Base-by-base conservation (phyloP, 1,284 basidiomycete species). In the Singerocomus rubriflavus region DNA sequence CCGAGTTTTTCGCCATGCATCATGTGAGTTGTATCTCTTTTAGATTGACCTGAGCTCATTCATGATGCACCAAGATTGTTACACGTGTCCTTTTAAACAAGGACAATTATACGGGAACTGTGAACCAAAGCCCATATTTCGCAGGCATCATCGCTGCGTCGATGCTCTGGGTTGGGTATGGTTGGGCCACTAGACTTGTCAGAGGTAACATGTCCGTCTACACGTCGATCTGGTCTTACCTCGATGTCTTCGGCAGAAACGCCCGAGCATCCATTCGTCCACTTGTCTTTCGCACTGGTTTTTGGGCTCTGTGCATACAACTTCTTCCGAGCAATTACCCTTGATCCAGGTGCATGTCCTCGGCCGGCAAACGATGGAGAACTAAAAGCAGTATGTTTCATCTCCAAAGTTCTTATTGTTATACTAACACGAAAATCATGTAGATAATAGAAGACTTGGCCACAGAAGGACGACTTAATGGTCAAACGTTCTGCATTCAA, bases 401-500 rank as follows among this genome's bases (percentile, higher is more conserved):
- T 30, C 40, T 37, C 37, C n/a, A 34, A 46, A 44, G 17, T 25
- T 39, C 48, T 38, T 5, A 27, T 6, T 33, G 30, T 48, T 8
- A 2, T 29, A 8, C 30, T 53, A 35, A 51, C 42, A 48, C 25
- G 31, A 50, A 48, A 31, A 35, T 36, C 13, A 37, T 10, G 17
- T 57, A 93, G 90, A 81, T 89, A 40, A 86, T 98, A 44, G 93
- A 97, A 65, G 90, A 93, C 27, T 75, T 99, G 14, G 91, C 93
- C 11, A 88, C 89, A 14, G 82, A 88, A 59, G 93, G 93, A 4
- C 76, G 86, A 29, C 72, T 99, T 29, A 98, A 98, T 69, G 95
- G 96, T 1, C 92, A 94, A 63, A 93, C 91, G 11, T 98, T 97
- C 71, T 99, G 97, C 66, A 89, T 98, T 46, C 79, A 86, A 47